Conservation (phyloP, 208 protist species). For the Trypanosoma grayi region DNA sequence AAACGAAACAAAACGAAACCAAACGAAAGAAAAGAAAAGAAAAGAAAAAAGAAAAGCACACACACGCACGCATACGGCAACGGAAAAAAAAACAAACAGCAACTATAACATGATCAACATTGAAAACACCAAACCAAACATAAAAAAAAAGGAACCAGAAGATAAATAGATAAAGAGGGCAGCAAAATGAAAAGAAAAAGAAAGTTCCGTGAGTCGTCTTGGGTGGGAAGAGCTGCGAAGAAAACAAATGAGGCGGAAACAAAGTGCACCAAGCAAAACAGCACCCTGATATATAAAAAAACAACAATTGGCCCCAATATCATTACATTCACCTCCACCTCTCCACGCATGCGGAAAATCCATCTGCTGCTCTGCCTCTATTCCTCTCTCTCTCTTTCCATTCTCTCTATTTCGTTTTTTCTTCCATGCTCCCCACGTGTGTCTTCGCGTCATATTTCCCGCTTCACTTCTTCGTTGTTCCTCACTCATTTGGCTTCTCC, state of each 20-base stretch:
- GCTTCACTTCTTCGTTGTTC: neutral
- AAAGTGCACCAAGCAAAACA: no score
- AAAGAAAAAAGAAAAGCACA: conserved; percentile 11
- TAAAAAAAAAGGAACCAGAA: conserved; percentile 11
- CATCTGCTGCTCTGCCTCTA: neutral
- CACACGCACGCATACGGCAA: neutral
- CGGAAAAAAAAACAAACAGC: conserved; percentile 11
- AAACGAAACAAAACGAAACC: conserved; percentile 15
- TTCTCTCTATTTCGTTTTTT: conserved; percentile 7
- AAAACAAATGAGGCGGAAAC: no score
- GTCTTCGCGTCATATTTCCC: no score
- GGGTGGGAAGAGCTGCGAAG: no score
- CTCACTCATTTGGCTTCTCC: neutral
- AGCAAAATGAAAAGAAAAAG: conserved; percentile 24
- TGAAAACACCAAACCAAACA: conserved; percentile 5
- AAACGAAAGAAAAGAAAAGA: conserved; percentile 18
- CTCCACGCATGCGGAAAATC: no score
- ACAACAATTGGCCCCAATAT: no score
- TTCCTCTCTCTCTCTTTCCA: neutral
- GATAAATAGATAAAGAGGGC: conserved; percentile 22
- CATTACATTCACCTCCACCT: no score
- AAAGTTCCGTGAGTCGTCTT: no score
- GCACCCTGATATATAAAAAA: no score
- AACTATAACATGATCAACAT: neutral
- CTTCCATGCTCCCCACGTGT: no score